Base-by-base conservation (phyloP, 257 asterid species). In the Asclepias syriaca region DNA sequence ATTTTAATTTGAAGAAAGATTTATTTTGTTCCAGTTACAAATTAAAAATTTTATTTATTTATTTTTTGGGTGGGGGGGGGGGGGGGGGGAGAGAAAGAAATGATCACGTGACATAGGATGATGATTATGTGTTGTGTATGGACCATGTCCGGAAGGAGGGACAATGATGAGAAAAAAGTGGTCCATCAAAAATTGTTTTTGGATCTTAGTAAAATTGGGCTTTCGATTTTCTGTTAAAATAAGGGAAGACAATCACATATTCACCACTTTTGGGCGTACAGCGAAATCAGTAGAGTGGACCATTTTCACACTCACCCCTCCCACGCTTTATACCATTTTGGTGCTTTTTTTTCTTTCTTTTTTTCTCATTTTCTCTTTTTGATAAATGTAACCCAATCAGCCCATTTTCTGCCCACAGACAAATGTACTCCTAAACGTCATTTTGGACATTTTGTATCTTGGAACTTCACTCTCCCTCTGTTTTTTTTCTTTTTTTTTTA, bases 291-390 rank as follows among this genome's bases (percentile, higher is more conserved):
- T 5, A 27, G 46, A 27, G 21, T 29, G 68, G 22, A 14, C 68
- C 39, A 1, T 13, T 2, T 0, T 19, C 50, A 8, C 9, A 1
- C 10, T 3, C 22, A 63, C 21, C 9, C 68, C 19, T 32, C 19
- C 83, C 88, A 84, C 88, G 88, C 87, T 53, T 66, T 40, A 5
- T 76, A 37, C 87, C 77, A 59, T 53, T 78, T 54, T 5, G 71
- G 84, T 78, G 85, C 75, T 6, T 43, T 78, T 78, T 8, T 8
- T 43, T 43, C 2, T 8, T 43, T 8, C 8, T 1, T 43, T 8
- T 6, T 40, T 40, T 40, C 46, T 40, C 10, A 6, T 40, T 40
- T 43, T 43, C 46, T 40, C 57, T 57, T 72, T 65, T 75, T 78
- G 77, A 72, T 71, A 77, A 65, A 7, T 11, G 0, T 43, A 1